Evolutionary conservation across 2,329 filamentous ascomycete genomes (phyloP), one percentile per base, ranked within the genome.

Genomic region (Acarospora socialis): DNA sequence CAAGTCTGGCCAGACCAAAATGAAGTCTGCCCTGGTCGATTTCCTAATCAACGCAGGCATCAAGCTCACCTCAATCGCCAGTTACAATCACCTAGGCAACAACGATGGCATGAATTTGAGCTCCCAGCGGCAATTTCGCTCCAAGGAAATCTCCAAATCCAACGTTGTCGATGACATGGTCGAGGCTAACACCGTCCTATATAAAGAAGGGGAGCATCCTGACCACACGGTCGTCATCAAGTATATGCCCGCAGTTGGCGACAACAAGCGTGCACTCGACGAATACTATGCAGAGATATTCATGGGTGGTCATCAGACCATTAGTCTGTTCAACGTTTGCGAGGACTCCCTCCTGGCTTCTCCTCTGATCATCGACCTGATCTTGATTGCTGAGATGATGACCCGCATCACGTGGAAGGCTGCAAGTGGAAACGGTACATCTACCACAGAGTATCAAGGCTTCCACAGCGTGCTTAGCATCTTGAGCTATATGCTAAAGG

Each of bases 131-230:
- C 90, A 95, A 63, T 98, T 98, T 75, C 86, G 90, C 49, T 93
- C 84, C 61, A 98, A 98, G 73, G 90, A 98, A 65, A 98, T 98
- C 47, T 92, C 82, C 62, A 98, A 98, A 70, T 92, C 83, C 50
- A 98, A 94, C 55, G 90, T 98, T 8, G 90, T 98, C 34, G 90
- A 98, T 55, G 90, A 98, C 66, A 98, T 98, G 90, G 90, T 98
- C 38, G 86, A 83, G 51, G 87, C 90, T 51, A 98, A 98, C 66
- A 66, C 62, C 30, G 76, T 95, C 30, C 70, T 98, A 35, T 98
- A 98, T 68, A 74, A 78, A 60, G 66, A 81, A 50, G 84, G 77
- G 46, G 90, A 98, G 65, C 86, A 95, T 59, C 90, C 90, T 2
- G 86, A 98, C 56, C 90, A 98, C 66, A 92, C 82, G 38, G 90